phyloP scores from a whole-genome alignment of 2,329 filamentous ascomycete genomes.

The Ambrosiella beaveri region DNA sequence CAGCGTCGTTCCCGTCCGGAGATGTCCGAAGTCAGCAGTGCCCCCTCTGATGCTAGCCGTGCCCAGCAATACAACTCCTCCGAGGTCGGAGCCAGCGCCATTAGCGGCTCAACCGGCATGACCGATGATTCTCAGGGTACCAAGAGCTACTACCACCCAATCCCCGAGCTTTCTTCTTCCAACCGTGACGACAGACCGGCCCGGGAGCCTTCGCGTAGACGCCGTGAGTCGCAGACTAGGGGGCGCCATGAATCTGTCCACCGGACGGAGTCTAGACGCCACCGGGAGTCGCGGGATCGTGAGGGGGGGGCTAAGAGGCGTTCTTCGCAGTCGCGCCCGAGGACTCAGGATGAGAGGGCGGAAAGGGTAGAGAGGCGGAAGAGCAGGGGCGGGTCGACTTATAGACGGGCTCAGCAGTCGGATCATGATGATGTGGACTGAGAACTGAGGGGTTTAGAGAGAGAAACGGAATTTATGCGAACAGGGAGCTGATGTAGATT shows the following conservation, averaged over 20 bases:
- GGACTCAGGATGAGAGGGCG: slow-evolving; percentile 20
- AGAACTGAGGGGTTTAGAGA: background rate
- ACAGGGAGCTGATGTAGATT: background rate
- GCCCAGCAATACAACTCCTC: background rate
- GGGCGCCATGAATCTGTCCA: background rate
- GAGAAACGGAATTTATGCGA: background rate
- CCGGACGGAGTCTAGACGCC: background rate
- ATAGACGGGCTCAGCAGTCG: slow-evolving; percentile 8
- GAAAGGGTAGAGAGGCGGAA: slow-evolving; percentile 20
- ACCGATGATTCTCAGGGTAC: slow-evolving; percentile 33
- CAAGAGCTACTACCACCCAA: slow-evolving; percentile 39
- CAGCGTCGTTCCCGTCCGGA: slow-evolving; percentile 18
- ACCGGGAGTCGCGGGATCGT: slow-evolving; percentile 3
- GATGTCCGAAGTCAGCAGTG: slow-evolving; percentile 16
- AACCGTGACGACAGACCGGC: slow-evolving; percentile 8
- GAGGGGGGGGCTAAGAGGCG: background rate
- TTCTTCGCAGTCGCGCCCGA: slow-evolving; percentile 10
- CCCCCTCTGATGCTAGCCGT: slow-evolving; percentile 5
- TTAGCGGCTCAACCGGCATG: slow-evolving; percentile 14
- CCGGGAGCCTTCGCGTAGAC: slow-evolving; percentile 5
- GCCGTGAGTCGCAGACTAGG: slow-evolving; percentile 5
- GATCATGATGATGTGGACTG: slow-evolving; percentile 7
- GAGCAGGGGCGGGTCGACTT: slow-evolving; percentile 12
- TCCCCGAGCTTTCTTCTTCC: slow-evolving; percentile 31
- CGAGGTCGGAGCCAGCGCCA: slow-evolving; percentile 5